Conservation (phyloP, 495 filamentous ascomycete genomes). For the Neurospora cerealis region DNA sequence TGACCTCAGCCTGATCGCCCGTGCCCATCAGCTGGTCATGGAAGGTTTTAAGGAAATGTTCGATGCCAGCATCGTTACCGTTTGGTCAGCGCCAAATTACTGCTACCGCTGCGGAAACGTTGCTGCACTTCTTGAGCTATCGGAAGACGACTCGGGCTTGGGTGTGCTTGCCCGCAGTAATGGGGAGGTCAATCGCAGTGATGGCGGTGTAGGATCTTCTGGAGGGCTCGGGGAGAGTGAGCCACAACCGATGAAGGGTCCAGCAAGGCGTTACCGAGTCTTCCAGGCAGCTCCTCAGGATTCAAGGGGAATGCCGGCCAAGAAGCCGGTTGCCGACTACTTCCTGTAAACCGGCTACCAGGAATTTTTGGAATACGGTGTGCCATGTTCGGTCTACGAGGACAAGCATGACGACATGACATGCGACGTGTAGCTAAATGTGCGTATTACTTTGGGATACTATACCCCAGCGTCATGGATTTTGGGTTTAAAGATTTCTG, state of each 20-base stretch:
- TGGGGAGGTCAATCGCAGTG: slow-evolving; percentile 58
- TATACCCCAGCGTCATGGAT: not conserved
- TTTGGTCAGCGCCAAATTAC: slow-evolving; percentile 97
- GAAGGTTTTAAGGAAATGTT: slow-evolving; percentile 99
- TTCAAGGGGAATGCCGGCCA: slow-evolving; percentile 93
- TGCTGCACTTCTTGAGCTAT: slow-evolving; percentile 85
- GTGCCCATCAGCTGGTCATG: slow-evolving; percentile 97
- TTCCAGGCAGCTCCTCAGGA: slow-evolving; percentile 98
- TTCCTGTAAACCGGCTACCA: slow-evolving; percentile 48
- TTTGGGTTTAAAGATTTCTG: not conserved
- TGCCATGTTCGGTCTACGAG: not conserved
- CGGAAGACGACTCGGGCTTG: slow-evolving; percentile 70
- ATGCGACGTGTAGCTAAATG: not conserved
- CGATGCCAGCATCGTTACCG: slow-evolving; percentile 85
- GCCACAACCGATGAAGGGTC: slow-evolving; percentile 44
- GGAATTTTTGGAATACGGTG: not conserved
- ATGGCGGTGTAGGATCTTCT: slow-evolving; percentile 13
- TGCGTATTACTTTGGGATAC: not conserved
- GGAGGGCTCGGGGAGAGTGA: slow-evolving; percentile 7
- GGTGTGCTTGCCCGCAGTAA: slow-evolving; percentile 70
- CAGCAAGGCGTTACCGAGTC: slow-evolving; percentile 84
- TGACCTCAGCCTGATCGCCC: slow-evolving; percentile 80
- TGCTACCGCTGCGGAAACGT: slow-evolving; percentile 98
- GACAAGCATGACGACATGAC: not conserved
- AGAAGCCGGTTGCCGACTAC: slow-evolving; percentile 97